A percentile compares a stretch with the other conserved stretches of the same genome.
phyloP scores from a whole-genome alignment of 768 basidiomycete genomes.

The Porphyrellus cyaneotinctus region DNA sequence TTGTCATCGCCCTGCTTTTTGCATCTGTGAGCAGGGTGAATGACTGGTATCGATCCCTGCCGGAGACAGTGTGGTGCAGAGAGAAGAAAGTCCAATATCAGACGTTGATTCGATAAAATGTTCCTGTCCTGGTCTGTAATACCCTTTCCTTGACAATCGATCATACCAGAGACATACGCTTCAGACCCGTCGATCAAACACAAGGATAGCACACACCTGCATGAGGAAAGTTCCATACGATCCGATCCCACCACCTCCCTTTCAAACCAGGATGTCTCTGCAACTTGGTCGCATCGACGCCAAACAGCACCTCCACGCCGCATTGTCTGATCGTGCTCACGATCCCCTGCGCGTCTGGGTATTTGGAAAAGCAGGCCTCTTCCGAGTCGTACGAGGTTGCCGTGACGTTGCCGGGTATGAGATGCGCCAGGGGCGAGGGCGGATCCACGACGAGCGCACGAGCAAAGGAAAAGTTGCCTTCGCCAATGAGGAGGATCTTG shows the following conservation, averaged over 20 bases:
- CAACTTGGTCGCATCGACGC: slow-evolving; percentile 78
- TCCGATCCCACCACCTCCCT: slow-evolving; percentile 64
- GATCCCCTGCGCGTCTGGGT: slow-evolving; percentile 64
- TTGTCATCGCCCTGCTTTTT: slow-evolving; percentile 45
- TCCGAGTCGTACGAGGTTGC: slow-evolving; percentile 87
- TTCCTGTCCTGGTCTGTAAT: slow-evolving; percentile 94
- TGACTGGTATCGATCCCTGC: slow-evolving; percentile 49
- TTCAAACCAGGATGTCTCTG: slow-evolving; percentile 56
- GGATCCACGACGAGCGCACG: slow-evolving; percentile 59
- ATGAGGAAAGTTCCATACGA: slow-evolving; percentile 97
- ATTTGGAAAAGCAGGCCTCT: slow-evolving; percentile 73
- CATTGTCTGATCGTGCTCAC: slow-evolving; percentile 49
- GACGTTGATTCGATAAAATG: slow-evolving; percentile 81
- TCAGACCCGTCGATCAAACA: neutral
- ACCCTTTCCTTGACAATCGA: slow-evolving; percentile 58
- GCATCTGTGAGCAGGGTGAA: slow-evolving; percentile 39
- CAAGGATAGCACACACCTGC: slow-evolving; percentile 54
- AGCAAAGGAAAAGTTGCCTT: slow-evolving; percentile 94
- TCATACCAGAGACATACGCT: neutral
- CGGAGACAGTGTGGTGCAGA: slow-evolving; percentile 62
- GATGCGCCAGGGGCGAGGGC: slow-evolving; percentile 41
- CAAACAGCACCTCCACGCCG: slow-evolving; percentile 73
- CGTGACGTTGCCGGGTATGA: slow-evolving; percentile 65
- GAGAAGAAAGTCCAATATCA: slow-evolving; percentile 78
- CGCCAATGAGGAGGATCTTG: slow-evolving; percentile 76